These are phyloP conservation scores for Colletotrichum sp. DNA, from an alignment of 2,329 filamentous ascomycete genomes.

Conservation along the genomic window DNA sequence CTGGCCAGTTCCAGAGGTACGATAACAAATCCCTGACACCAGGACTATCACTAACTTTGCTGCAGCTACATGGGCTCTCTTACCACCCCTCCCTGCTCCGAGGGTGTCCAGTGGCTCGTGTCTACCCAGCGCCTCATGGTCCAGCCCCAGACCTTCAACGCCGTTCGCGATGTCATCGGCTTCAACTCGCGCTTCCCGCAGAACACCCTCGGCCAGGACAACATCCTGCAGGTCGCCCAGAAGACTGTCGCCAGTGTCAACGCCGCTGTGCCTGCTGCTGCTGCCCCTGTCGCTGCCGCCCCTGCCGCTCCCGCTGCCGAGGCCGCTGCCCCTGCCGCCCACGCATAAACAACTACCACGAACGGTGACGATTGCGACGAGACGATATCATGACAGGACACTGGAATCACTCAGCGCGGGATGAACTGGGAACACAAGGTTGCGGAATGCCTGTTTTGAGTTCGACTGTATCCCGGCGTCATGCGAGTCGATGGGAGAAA, in stretches of 20 bases:
- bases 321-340: background rate
- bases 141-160: conserved; percentile 40
- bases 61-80: conserved; percentile 50
- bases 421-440: background rate
- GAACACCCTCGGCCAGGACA: conserved; percentile 42
- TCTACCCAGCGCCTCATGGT: conserved; percentile 46
- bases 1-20: conserved; percentile 43
- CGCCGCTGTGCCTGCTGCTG: background rate
- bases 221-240: conserved; percentile 35
- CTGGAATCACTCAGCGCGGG: background rate
- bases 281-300: background rate
- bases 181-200: conserved; percentile 55
- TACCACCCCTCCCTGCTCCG: conserved; percentile 55
- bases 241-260: conserved; percentile 2
- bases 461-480: background rate
- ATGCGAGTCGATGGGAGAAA: background rate
- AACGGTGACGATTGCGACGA: background rate
- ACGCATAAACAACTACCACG: background rate
- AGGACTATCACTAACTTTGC: background rate
- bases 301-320: background rate
- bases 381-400: background rate
- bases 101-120: conserved; percentile 54
- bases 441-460: background rate
- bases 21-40: background rate
- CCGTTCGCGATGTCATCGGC: conserved; percentile 47